Base-by-base conservation (phyloP, 2,329 filamentous ascomycete genomes). In the Penicillium aurantiogriseum region DNA sequence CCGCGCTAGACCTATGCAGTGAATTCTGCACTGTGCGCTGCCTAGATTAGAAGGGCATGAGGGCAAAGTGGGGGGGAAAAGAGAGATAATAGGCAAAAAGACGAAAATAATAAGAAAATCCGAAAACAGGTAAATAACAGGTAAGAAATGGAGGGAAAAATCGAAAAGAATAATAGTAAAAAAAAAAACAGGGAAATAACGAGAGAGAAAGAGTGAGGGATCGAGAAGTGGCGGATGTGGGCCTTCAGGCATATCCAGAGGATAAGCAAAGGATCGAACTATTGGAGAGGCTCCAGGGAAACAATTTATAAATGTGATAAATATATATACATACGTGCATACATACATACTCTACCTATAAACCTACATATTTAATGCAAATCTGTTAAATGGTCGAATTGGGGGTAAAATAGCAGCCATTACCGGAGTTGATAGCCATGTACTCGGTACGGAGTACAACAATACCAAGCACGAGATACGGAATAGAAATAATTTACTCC, bases 191-290 rank as follows among this genome's bases (percentile, higher is more conserved):
- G 9, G 35, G 25, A 47, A 47, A 25, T 1, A 4, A 11, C 21
- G 27, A 56, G 33, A 33, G 11, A 33, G 31, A 33, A 5, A 33
- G 31, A 31, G 57, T n/a, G 44, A 50, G 58, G 23, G 44, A 50
- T 53, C 50, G 38, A 42, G 44, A 50, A 53, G 50, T 53, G 50
- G 56, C 54, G 56, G 47, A 40, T 50, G 47, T 50, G 35, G 47
- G 47, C 47, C 47, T 15, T 4, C 4, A 48, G 61, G 60, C 56
- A 63, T 61, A 56, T 59, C 29, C 7, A 19, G 5, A 21, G 10
- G 27, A 27, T 39, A 50, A 39, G 31, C 23, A 47, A n/a, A n/a
- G n/a, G 8, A 31, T 11, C 15, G 31, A 47, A 19, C 29, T n/a
- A 19, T 35, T 5, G 13, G 13, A 25, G 39, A 43, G 23, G 15